phyloP scores from a whole-genome alignment of 129 eudicot genomes.

The Saposhnikovia divaricata region DNA sequence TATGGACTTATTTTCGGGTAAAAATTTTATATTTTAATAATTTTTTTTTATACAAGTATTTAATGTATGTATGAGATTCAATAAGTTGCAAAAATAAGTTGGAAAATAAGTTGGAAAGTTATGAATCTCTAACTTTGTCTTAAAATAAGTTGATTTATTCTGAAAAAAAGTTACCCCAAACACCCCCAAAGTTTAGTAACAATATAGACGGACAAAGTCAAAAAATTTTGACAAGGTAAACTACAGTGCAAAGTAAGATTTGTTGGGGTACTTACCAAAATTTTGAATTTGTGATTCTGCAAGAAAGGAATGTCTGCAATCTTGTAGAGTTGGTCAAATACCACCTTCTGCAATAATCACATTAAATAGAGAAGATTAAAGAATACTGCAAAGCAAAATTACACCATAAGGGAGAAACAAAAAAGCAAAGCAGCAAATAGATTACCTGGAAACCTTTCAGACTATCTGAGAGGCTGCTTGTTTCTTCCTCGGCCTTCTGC shows the following conservation, averaged over 20 bases:
- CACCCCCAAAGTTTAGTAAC: neutral
- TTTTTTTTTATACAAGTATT: no score
- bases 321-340: conserved; percentile 81
- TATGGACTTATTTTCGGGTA: no score
- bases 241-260: neutral
- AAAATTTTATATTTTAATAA: no score
- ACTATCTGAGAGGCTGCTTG: conserved; percentile 39
- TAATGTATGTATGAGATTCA: no score
- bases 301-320: conserved; percentile 77
- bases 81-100: no score
- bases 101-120: no score
- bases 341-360: conserved; percentile 50
- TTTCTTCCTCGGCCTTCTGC: conserved; percentile 55
- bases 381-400: neutral
- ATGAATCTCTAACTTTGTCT: no score
- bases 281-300: conserved; percentile 68
- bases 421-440: neutral
- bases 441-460: conserved; percentile 74
- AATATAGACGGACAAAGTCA: neutral
- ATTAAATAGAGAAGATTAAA: neutral
- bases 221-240: neutral
- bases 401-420: neutral
- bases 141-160: no score
- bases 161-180: no score
- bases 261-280: conserved; percentile 36